Evolutionary conservation across 2,329 filamentous ascomycete genomes (phyloP).

Genomic region (Calonectria fujianensis): DNA sequence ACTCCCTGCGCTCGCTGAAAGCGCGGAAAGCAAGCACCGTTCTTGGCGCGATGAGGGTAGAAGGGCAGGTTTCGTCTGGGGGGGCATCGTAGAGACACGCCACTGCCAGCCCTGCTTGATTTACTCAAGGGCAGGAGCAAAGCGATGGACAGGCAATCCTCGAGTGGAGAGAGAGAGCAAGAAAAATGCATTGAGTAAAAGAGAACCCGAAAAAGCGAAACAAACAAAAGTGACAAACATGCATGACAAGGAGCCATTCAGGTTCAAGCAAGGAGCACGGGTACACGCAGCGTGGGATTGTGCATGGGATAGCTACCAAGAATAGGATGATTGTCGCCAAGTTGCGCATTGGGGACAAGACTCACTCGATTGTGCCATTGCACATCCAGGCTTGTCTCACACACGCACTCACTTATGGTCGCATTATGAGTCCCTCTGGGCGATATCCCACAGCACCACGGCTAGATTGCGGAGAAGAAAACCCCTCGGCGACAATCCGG

Average conservation of each 20-base stretch:
- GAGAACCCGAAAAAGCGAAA: slow-evolving; percentile 12
- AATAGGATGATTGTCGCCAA: slow-evolving; percentile 42
- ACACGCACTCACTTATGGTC: slow-evolving; percentile 18
- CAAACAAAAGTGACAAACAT: slow-evolving; percentile 21
- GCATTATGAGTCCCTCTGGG: slow-evolving; percentile 41
- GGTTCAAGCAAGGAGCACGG: slow-evolving; percentile 36
- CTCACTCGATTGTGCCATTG: neutral
- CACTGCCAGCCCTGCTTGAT: slow-evolving; percentile 37
- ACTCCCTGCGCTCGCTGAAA: neutral
- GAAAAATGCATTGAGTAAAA: neutral
- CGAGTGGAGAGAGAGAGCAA: slow-evolving; percentile 9
- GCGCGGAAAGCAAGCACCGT: slow-evolving; percentile 4
- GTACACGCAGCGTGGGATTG: slow-evolving; percentile 39
- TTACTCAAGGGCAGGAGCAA: slow-evolving; percentile 8
- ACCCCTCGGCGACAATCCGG: slow-evolving; percentile 42
- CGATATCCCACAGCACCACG: slow-evolving; percentile 38
- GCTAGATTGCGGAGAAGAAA: slow-evolving; percentile 40
- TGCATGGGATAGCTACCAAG: slow-evolving; percentile 43
- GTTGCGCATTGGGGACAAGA: slow-evolving; percentile 4
- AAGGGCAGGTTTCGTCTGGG: slow-evolving; percentile 44
- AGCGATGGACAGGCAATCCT: slow-evolving; percentile 18
- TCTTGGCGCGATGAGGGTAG: slow-evolving; percentile 22
- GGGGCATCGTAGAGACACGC: slow-evolving; percentile 55
- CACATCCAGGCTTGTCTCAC: slow-evolving; percentile 30
- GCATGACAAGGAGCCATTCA: slow-evolving; percentile 42